Conservation (phyloP, 23 red algal genomes). For the Pyropia yezoensis region DNA sequence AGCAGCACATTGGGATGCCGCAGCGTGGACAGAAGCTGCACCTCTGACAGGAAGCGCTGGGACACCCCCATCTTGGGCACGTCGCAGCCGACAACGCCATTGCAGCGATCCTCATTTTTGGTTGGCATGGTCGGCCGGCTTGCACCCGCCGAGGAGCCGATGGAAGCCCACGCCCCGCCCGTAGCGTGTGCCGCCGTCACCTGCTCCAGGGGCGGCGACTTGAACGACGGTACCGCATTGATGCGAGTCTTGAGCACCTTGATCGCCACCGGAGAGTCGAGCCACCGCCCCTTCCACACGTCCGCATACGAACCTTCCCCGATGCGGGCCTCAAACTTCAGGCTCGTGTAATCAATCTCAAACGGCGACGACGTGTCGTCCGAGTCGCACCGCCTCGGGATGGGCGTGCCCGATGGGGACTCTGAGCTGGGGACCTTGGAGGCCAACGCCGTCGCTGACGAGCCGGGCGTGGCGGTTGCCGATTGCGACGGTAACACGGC, state of each 20-base stretch:
- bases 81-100: constrained; percentile 7
- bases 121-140: constrained; percentile 5
- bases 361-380: constrained; percentile 27
- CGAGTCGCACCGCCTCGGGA: too few species aligned
- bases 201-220: too few species aligned
- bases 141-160: constrained; percentile 24
- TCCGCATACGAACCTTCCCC: constrained; percentile 83
- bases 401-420: too few species aligned
- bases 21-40: constrained; percentile 77
- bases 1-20: constrained; percentile 96
- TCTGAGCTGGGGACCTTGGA: too few species aligned
- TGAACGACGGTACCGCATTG: background rate
- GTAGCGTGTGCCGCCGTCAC: too few species aligned
- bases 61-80: constrained; percentile 23
- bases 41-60: constrained; percentile 64
- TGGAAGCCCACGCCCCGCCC: constrained; percentile 2
- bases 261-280: constrained; percentile 90
- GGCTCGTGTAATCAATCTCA: constrained; percentile 57
- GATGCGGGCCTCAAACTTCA: constrained; percentile 49
- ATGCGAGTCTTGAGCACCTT: constrained; percentile 76
- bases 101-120: background rate
- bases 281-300: constrained; percentile 91
- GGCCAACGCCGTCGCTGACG: too few species aligned
- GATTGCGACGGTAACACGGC: too few species aligned
- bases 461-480: too few species aligned